Evolutionary conservation across 2,329 filamentous ascomycete species (phyloP), one percentile per base, ranked within the genome.

Genomic region (Scortechinia acanthostroma): DNA sequence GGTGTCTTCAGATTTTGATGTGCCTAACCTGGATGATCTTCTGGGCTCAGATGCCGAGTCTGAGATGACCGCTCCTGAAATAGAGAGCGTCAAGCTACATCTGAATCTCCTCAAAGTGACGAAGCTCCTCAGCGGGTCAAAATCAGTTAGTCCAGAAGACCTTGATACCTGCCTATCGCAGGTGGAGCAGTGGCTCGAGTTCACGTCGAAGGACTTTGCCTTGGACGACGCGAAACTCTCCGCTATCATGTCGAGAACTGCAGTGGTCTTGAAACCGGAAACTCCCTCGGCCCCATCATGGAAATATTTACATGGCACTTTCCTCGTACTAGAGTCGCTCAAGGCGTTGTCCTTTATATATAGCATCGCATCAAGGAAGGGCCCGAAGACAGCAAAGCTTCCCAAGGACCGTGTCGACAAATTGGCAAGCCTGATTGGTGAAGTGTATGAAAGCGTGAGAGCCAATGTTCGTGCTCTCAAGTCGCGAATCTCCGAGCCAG

Each of bases 301-400:
- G 35, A 19, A 6, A 13, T 40, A 10, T 17, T 19, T 40, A 13
- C 35, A 40, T 19, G 35, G 6, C 6, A 19, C 17, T 6, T 40
- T 19, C 10, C 10, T 19, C 10, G 6, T 40, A 6, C 56, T 70
- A 16, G 67, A 70, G 45, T 61, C 62, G 1, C 48, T 69, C 22
- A 66, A 66, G 49, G 61, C 62, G 3, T 43, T 65, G 17, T 59
- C 57, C 4, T 56, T 59, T 30, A 53, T 69, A 22, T 44, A 57
- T n/a, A 42, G 44, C 13, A 44, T 60, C 21, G 55, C 57, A 19
- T 52, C 53, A n/a, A 58, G 54, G 30, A 64, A 62, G 49, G 49
- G 53, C 1, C 45, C 52, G 1, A 65, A 63, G 49, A 45, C 48
- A 10, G 21, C 51, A 10, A 59, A 58, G 42, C 47, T 64, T 5